Conservation (phyloP, 495 filamentous ascomycete species). For the Copromyces sp. region DNA sequence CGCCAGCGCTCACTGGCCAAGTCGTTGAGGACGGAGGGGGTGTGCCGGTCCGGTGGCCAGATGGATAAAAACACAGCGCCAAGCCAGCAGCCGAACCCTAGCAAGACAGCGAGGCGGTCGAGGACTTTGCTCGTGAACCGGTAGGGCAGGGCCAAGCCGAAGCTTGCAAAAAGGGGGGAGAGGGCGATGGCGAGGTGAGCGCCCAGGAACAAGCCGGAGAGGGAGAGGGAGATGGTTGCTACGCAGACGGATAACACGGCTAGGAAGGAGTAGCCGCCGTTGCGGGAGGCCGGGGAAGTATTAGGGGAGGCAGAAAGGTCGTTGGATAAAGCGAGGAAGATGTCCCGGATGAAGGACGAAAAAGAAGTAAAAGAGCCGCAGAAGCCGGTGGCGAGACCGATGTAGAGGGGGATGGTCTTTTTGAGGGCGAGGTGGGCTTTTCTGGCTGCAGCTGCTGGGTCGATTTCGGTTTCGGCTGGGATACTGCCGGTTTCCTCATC, state of each 20-base stretch:
- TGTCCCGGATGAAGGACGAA: constrained; percentile 78
- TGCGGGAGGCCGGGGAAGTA: constrained; percentile 34
- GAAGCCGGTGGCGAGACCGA: constrained; percentile 87
- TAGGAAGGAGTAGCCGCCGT: constrained; percentile 73
- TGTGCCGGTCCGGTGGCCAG: constrained; percentile 57
- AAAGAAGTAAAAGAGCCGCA: constrained; percentile 91
- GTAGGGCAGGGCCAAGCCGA: constrained; percentile 50
- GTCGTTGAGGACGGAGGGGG: too few relatives aligned
- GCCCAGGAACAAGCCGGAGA: constrained; percentile 60
- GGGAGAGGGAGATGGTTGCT: constrained; percentile 54
- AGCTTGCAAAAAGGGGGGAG: constrained; percentile 16
- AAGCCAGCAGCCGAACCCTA: constrained; percentile 68
- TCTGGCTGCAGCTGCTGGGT: constrained; percentile 29
- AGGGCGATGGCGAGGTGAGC: constrained; percentile 68
- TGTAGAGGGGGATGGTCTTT: constrained; percentile 81
- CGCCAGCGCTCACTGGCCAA: constrained; percentile 46
- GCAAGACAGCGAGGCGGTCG: constrained; percentile 49
- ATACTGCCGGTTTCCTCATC: constrained; percentile 22
- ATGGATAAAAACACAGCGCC: constrained; percentile 66
- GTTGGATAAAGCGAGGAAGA: constrained; percentile 77
- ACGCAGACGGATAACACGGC: constrained; percentile 64
- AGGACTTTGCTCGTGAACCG: constrained; percentile 45
- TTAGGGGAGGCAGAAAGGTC: constrained; percentile 33
- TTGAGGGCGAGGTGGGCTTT: constrained; percentile 50
- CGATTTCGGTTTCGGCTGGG: constrained; percentile 6